Evolutionary conservation across 2,329 filamentous ascomycete species (phyloP), one percentile per base, ranked within the genome.

Genomic region (Aspergillus unguis): DNA sequence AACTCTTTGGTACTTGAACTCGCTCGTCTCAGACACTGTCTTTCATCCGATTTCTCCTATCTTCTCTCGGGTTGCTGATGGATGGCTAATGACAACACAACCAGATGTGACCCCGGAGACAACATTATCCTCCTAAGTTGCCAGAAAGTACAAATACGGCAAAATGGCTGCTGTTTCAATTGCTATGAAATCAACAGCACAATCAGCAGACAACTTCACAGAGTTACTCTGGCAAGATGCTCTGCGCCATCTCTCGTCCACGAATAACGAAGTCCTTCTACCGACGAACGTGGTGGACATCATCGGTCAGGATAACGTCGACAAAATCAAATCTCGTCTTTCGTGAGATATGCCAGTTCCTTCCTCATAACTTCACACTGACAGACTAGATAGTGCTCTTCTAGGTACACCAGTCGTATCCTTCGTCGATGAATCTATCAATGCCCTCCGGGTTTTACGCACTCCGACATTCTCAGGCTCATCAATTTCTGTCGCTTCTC

Each of bases 201-300:
- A 58, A 11, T 52, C 56, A 2, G 44, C 50, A 11, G 61, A 62
- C 48, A 60, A 56, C 29, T 45, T 61, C 38, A 63, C 58, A 33
- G 61, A 63, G 55, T 54, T 58, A 2, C 49, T 63, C 47, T 71
- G 68, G 68, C 60, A 67, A 38, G 63, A 69, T 60, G 62, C 63
- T 47, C 48, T 66, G 45, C 59, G 57, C 31, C 60, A 69, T 46
- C 59, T 70, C 27, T 43, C 56, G 29, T 57, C 57, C 29, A 69
- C 64, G 40, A 66, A 69, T 43, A 65, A 67, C 32, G 62, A 69
- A 47, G 58, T 71, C 31, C 55, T 69, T 36, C 58, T 71, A 38
- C 66, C 66, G n/a, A 50, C 59, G 11, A 64, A 64, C 54, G 61
- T 69, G 49, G 57, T 44, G n/a, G 58, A 62, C n/a, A 53, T 63